These are phyloP conservation scores for Fistulinella staudtii DNA, from an alignment of 1,284 basidiomycete genomes.

Conservation along the genomic window DNA sequence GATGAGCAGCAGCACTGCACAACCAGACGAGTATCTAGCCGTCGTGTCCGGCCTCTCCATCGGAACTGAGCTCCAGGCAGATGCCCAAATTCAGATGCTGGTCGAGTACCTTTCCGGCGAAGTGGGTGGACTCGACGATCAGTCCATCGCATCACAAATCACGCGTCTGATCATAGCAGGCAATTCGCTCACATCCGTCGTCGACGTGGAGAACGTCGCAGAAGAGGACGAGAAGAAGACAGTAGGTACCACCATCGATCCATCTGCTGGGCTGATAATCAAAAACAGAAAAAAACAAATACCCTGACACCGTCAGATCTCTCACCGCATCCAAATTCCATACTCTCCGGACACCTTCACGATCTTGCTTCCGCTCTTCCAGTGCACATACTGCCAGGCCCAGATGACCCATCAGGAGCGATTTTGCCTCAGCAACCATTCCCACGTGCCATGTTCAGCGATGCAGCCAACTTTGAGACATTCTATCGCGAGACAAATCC, in stretches of 20 bases:
- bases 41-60: constrained; percentile 81
- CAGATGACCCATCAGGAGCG: constrained; percentile 80
- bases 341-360: constrained; percentile 66
- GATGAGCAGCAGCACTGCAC: constrained; percentile 11
- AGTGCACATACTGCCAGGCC: constrained; percentile 83
- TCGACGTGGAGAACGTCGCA: constrained; percentile 27
- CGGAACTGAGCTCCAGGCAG: constrained; percentile 56
- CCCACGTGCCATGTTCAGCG: constrained; percentile 88
- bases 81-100: constrained; percentile 76
- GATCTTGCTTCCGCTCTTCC: constrained; percentile 74
- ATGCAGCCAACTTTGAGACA: constrained; percentile 56
- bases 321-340: constrained; percentile 70
- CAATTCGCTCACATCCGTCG: constrained; percentile 68
- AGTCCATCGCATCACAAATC: constrained; percentile 64
- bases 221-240: constrained; percentile 54
- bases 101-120: constrained; percentile 89
- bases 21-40: constrained; percentile 71
- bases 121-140: constrained; percentile 65
- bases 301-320: constrained; percentile 57
- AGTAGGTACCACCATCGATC: constrained; percentile 37
- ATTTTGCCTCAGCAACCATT: constrained; percentile 94
- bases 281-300: constrained; percentile 52
- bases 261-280: constrained; percentile 5
- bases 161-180: constrained; percentile 84
- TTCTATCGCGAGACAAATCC: constrained; percentile 90